Evolutionary conservation across 306 rosid genomes (phyloP).

Genomic region (Ammopiptanthus mongolicus): DNA sequence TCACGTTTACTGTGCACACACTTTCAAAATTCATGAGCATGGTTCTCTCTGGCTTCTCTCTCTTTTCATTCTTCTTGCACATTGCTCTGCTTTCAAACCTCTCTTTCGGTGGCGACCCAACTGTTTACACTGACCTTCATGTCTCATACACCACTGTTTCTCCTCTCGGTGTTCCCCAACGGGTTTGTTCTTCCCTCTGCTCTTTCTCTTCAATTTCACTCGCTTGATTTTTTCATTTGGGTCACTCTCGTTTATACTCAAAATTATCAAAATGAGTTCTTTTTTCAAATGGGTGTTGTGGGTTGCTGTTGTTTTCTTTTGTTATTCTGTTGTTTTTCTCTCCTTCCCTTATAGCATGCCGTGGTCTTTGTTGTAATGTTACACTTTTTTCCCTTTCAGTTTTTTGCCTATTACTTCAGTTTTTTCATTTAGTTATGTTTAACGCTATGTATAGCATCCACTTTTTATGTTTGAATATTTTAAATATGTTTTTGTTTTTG

Average conservation of each 20-base stretch:
- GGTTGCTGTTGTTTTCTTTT: background rate
- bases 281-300: background rate
- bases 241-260: background rate
- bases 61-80: conserved; percentile 14
- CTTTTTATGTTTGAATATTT: too few relatives aligned
- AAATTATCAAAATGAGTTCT: background rate
- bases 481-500: background rate
- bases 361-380: background rate
- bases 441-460: background rate
- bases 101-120: conserved; percentile 61
- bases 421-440: background rate
- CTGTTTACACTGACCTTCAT: conserved; percentile 44
- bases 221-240: background rate
- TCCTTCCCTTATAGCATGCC: background rate
- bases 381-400: too few relatives aligned
- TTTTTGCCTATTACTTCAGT: background rate
- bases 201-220: background rate
- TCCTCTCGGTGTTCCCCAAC: conserved; percentile 80
- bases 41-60: conserved; percentile 33
- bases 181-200: conserved; percentile 44
- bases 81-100: conserved; percentile 37
- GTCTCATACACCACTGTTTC: conserved; percentile 62
- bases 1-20: background rate
- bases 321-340: background rate
- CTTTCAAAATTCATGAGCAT: conserved; percentile 10